phyloP scores from a whole-genome alignment of 2,329 filamentous ascomycete species.

The Ceratocystis variospora region DNA sequence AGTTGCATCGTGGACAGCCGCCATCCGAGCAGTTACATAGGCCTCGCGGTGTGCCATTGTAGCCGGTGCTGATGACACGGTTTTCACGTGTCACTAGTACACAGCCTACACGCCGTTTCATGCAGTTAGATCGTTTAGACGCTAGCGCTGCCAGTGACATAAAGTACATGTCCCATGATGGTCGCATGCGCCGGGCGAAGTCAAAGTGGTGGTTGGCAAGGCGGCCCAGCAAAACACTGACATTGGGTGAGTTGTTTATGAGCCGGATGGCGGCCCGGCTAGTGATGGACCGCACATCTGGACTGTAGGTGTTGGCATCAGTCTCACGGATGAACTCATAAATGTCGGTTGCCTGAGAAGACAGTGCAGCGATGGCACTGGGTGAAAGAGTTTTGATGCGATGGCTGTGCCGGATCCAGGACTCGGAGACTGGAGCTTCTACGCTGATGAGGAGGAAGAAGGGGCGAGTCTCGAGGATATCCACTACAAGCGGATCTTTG shows the following conservation, averaged over 20 bases:
- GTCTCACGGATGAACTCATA: constrained; percentile 44
- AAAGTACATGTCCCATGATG: constrained; percentile 94
- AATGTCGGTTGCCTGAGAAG: constrained; percentile 27
- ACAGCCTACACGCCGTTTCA: constrained; percentile 93
- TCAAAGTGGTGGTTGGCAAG: constrained; percentile 63
- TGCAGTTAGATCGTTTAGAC: constrained; percentile 85
- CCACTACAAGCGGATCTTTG: constrained; percentile 55
- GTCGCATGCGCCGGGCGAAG: constrained; percentile 65
- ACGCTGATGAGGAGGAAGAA: constrained; percentile 90
- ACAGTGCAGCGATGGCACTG: constrained; percentile 19
- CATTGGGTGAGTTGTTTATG: constrained; percentile 65
- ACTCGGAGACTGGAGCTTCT: constrained; percentile 72
- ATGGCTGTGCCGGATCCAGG: constrained; percentile 64
- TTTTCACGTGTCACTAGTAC: constrained; percentile 70
- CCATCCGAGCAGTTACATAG: constrained; percentile 85
- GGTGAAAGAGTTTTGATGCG: constrained; percentile 24
- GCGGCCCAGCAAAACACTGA: constrained; percentile 57
- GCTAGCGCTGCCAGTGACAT: constrained; percentile 93
- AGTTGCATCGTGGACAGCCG: constrained; percentile 79
- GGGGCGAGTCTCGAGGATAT: constrained; percentile 63
- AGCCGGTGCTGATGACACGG: constrained; percentile 85
- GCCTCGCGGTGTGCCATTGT: constrained; percentile 91
- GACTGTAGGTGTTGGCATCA: constrained; percentile 64
- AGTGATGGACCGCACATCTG: constrained; percentile 56
- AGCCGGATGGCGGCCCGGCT: constrained; percentile 71